Evolutionary conservation across 1,284 basidiomycete species (phyloP), one percentile per base, ranked within the genome.

Genomic region (Cutaneotrichosporon mucoides): DNA sequence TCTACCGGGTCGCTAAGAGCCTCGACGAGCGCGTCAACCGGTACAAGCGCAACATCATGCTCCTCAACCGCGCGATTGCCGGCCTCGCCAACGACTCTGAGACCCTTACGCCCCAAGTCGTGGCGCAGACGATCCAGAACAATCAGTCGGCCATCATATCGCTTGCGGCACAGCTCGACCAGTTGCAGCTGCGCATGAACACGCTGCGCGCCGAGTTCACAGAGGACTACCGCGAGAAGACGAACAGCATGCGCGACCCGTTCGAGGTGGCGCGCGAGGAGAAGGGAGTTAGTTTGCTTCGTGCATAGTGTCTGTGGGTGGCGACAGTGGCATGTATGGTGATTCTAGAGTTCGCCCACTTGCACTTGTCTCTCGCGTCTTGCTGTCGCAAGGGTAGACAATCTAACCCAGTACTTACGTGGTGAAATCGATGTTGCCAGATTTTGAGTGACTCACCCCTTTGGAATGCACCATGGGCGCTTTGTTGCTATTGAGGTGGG

Each of bases 251-350:
- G 56, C 63, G 73, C 49, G 69, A 73, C 65, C 75, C 75, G 33
- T 77, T 77, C 63, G 69, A 77, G 50, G 66, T 77, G 3, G 73
- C 73, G 12, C 58, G 75, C 33, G 73, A 77, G 57, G 68, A 69
- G 45, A 66, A 66, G 48, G 70, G 70, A 6, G 12, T 69, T 13
- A 59, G 65, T 6, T 52, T 59, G 49, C 56, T 68, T 11, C 55
- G 47, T 9, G 55, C 47, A 35, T 56, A 55, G 44, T 24, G 24
- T 24, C 2, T 24, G 24, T 3, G 24, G 3, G 24, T 24, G 3
- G 24, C 3, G 24, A 24, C 24, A 24, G 24, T 24, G 24, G 24
- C 24, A 24, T 24, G 24, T 24, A 24, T 24, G 24, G 24, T 24
- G 24, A 3, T 24, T 24, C 24, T 24, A 24, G 24, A 24, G 24